These are phyloP conservation scores for Rugonectria rugulosa DNA, from an alignment of 2,329 filamentous ascomycete species.

Conservation along the genomic window DNA sequence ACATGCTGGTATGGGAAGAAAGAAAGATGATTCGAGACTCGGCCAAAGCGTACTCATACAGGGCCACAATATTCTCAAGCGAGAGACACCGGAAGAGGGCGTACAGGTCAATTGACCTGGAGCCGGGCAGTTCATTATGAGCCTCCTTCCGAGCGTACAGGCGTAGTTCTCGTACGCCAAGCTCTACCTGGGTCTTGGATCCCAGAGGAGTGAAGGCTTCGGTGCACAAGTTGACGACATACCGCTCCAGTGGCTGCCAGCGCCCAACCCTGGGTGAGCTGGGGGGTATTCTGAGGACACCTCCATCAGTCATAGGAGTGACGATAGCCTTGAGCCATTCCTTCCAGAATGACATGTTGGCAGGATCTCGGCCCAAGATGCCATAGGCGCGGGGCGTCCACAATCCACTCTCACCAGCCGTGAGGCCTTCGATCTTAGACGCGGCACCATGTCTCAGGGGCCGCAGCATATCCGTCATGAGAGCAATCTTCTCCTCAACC, in stretches of 20 bases:
- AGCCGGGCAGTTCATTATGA: conserved; percentile 89
- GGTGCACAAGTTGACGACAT: conserved; percentile 95
- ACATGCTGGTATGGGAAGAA: conserved; percentile 95
- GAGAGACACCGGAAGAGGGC: conserved; percentile 90
- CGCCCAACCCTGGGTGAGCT: conserved; percentile 90
- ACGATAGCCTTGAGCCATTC: conserved; percentile 94
- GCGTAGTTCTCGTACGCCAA: conserved; percentile 86
- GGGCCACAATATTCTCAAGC: conserved; percentile 87
- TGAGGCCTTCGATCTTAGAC: conserved; percentile 95
- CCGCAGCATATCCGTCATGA: conserved; percentile 96
- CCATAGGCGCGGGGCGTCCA: conserved; percentile 97
- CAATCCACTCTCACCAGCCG: conserved; percentile 91
- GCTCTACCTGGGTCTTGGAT: conserved; percentile 94
- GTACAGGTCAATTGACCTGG: conserved; percentile 90
- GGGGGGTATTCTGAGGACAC: conserved; percentile 80
- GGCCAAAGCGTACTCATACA: conserved; percentile 91
- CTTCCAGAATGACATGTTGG: conserved; percentile 93
- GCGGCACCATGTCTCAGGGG: conserved; percentile 93
- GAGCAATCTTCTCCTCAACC: conserved; percentile 94
- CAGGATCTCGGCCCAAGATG: conserved; percentile 83
- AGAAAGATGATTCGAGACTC: conserved; percentile 96
- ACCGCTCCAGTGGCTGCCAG: conserved; percentile 96
- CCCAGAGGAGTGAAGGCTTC: conserved; percentile 92
- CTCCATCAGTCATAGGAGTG: conserved; percentile 95
- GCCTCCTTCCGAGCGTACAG: conserved; percentile 95